phyloP scores from a whole-genome alignment of 345 rosid genomes.

The Pelargonium nanum region DNA sequence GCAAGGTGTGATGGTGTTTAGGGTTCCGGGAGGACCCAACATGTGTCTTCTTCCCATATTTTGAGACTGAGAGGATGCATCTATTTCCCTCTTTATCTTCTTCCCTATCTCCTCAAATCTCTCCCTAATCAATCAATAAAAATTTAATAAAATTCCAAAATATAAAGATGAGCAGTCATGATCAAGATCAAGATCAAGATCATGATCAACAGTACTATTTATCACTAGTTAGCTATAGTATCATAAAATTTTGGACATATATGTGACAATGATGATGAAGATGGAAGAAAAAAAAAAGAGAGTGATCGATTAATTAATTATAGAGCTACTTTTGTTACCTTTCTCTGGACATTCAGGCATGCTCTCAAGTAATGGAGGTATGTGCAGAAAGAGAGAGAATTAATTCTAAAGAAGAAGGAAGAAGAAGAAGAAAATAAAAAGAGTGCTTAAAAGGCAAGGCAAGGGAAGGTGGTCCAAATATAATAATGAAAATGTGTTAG shows the following conservation, averaged over 20 bases:
- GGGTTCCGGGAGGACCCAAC: slow-evolving; percentile 66
- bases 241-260: neutral
- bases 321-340: slow-evolving; percentile 34
- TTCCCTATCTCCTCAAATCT: slow-evolving; percentile 77
- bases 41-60: slow-evolving; percentile 73
- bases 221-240: no score
- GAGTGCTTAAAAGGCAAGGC: slow-evolving; percentile 80
- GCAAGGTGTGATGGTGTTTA: slow-evolving; percentile 88
- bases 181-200: neutral
- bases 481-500: neutral
- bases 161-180: neutral
- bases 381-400: slow-evolving; percentile 17
- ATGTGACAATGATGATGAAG: neutral
- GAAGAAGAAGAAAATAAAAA: slow-evolving; percentile 14
- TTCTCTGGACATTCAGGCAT: slow-evolving; percentile 98
- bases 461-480: slow-evolving; percentile 16
- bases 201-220: no score
- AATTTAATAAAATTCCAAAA: neutral
- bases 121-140: slow-evolving; percentile 35
- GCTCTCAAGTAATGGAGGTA: slow-evolving; percentile 32
- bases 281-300: slow-evolving; percentile 1
- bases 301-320: neutral
- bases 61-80: slow-evolving; percentile 31
- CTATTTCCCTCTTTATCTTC: slow-evolving; percentile 73
- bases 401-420: slow-evolving; percentile 12